Conservation (phyloP, 2,329 filamentous ascomycete genomes). For the Colletotrichum sublineola region DNA sequence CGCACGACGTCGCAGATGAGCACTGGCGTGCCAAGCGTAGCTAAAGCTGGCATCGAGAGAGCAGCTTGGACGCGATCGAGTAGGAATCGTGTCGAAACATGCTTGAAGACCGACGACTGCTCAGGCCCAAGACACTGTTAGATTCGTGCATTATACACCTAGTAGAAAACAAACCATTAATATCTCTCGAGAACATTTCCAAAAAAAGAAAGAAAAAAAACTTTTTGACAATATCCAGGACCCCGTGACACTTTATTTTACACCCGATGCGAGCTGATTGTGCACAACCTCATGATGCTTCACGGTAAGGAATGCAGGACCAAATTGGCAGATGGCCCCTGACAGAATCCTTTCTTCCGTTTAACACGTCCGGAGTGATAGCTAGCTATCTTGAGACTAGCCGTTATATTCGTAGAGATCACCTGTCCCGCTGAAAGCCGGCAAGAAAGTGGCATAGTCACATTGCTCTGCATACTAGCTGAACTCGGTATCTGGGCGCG, state of each 20-base stretch:
- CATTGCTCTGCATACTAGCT: background rate
- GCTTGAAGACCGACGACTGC: background rate
- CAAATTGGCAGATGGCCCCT: too few relatives aligned
- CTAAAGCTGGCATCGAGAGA: background rate
- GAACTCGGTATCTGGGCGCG: background rate
- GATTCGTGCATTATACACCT: background rate
- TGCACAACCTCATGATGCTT: background rate
- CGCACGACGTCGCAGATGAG: constrained; percentile 22
- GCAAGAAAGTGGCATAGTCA: background rate
- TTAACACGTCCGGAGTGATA: too few relatives aligned
- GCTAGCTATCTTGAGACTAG: too few relatives aligned
- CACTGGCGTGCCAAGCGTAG: too few relatives aligned
- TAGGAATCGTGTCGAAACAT: too few relatives aligned
- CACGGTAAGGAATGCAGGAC: too few relatives aligned
- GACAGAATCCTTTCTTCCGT: too few relatives aligned
- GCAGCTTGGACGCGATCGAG: background rate
- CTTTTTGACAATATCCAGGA: too few relatives aligned
- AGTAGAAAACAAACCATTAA: background rate
- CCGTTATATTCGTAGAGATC: background rate
- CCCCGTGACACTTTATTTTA: background rate
- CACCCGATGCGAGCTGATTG: background rate
- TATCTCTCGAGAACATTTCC: background rate
- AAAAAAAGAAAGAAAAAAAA: background rate
- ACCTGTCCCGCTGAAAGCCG: background rate
- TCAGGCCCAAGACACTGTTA: background rate